phyloP scores from a whole-genome alignment of 2,329 filamentous ascomycete species.

The Tolypocladium cylindrosporum region DNA sequence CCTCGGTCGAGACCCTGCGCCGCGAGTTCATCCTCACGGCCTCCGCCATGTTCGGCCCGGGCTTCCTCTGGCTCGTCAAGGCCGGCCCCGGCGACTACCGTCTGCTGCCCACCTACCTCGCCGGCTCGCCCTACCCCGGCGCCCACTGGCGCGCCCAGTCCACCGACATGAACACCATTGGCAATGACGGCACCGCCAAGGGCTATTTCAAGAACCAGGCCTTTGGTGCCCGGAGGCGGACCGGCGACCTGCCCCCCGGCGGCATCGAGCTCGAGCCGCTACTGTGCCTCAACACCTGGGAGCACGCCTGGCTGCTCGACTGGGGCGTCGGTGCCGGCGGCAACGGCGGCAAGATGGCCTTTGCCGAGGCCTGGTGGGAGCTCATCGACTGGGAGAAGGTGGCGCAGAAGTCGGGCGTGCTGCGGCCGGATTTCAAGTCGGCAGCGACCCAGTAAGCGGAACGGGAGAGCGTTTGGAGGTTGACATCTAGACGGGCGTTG shows the following conservation, averaged over 20 bases:
- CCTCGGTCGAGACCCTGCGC: constrained; percentile 72
- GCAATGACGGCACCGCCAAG: constrained; percentile 25
- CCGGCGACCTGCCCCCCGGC: constrained; percentile 44
- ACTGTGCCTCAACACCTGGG: constrained; percentile 91
- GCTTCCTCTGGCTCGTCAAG: constrained; percentile 91
- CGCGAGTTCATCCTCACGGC: constrained; percentile 73
- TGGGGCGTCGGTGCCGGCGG: constrained; percentile 53
- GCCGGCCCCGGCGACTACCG: constrained; percentile 39
- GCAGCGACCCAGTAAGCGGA: constrained; percentile 6
- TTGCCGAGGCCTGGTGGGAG: constrained; percentile 77
- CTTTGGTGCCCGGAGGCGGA: constrained; percentile 16
- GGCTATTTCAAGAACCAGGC: constrained; percentile 29
- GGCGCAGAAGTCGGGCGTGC: constrained; percentile 25
- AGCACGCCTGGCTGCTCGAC: constrained; percentile 84
- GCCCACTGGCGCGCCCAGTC: constrained; percentile 70
- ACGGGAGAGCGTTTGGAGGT: not conserved
- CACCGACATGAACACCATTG: constrained; percentile 59
- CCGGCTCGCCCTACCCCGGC: constrained; percentile 76
- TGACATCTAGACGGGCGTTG: not conserved
- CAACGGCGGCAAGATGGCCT: constrained; percentile 63
- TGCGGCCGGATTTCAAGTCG: constrained; percentile 24
- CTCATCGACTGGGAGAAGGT: constrained; percentile 78
- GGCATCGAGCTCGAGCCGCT: constrained; percentile 64
- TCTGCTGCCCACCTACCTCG: constrained; percentile 82
- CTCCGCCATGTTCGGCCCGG: constrained; percentile 87